These are phyloP conservation scores for Rhynchosporium graminicola DNA, from an alignment of 2,329 filamentous ascomycete genomes.

Conservation along the genomic window DNA sequence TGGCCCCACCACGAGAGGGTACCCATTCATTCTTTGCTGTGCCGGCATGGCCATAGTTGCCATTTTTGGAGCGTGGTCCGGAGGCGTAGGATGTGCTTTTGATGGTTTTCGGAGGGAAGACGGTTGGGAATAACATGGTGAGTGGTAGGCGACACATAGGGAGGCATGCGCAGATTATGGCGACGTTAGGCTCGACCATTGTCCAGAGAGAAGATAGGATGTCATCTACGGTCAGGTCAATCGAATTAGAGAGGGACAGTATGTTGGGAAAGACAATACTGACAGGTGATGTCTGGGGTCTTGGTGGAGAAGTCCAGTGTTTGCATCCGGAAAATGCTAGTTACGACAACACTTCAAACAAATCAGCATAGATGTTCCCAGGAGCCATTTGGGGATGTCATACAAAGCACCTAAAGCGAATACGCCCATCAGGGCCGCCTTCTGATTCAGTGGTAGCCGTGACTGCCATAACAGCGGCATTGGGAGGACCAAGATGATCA, in stretches of 20 bases:
- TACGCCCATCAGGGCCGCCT: constrained; percentile 49
- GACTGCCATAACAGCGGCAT: constrained; percentile 40
- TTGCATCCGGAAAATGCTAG: constrained; percentile 41
- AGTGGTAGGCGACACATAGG: constrained; percentile 43
- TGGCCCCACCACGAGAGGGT: constrained; percentile 16
- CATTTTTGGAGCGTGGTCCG: constrained; percentile 6
- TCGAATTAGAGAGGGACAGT: not conserved
- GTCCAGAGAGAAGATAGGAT: constrained; percentile 42
- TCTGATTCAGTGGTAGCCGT: constrained; percentile 42
- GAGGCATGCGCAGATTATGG: constrained; percentile 44
- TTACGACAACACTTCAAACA: constrained; percentile 35
- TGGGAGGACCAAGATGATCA: constrained; percentile 41
- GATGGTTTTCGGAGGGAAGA: constrained; percentile 26
- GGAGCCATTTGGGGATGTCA: constrained; percentile 21
- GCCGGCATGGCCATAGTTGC: constrained; percentile 17
- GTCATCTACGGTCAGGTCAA: constrained; percentile 4
- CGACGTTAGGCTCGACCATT: constrained; percentile 42
- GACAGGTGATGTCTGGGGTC: constrained; percentile 29
- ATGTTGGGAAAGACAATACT: not conserved
- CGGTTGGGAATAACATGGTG: constrained; percentile 28
- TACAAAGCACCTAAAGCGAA: constrained; percentile 44
- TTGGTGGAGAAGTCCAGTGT: constrained; percentile 36
- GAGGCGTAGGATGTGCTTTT: constrained; percentile 1
- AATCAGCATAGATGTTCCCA: not conserved
- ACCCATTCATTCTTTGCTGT: constrained; percentile 24